Conservation (phyloP, 2,329 filamentous ascomycete genomes). For the Aschersonia sp. region DNA sequence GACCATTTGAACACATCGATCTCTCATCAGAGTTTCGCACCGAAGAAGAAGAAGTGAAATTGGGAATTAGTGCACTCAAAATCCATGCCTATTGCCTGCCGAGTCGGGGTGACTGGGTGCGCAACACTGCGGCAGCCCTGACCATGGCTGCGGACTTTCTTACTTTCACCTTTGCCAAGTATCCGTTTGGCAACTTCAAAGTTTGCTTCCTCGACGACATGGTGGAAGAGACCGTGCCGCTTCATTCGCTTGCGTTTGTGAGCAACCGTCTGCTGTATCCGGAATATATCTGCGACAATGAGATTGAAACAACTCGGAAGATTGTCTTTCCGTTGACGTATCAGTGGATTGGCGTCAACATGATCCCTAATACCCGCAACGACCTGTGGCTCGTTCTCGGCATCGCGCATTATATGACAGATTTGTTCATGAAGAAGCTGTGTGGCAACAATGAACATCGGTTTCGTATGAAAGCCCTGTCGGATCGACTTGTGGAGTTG, state of each 20-base stretch:
- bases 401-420: constrained; percentile 87
- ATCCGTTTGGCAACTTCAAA: constrained; percentile 86
- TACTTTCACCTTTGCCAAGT: constrained; percentile 74
- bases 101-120: constrained; percentile 63
- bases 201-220: constrained; percentile 90
- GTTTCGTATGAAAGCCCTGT: constrained; percentile 73
- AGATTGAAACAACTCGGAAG: constrained; percentile 66
- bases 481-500: constrained; percentile 66
- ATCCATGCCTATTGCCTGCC: constrained; percentile 88
- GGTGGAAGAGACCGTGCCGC: constrained; percentile 55
- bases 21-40: constrained; percentile 73
- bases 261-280: constrained; percentile 78
- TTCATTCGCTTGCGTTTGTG: constrained; percentile 75
- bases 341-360: constrained; percentile 90
- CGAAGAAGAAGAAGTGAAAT: constrained; percentile 79
- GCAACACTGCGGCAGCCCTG: constrained; percentile 74
- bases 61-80: constrained; percentile 76
- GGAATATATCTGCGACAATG: constrained; percentile 69
- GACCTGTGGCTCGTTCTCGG: constrained; percentile 87
- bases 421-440: constrained; percentile 77
- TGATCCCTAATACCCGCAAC: constrained; percentile 64
- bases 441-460: constrained; percentile 92
- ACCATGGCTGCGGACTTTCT: constrained; percentile 84
- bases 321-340: constrained; percentile 74
- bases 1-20: constrained; percentile 88